Base-by-base conservation (phyloP, 805 yeast species). In the Yueomyces sinensis region DNA sequence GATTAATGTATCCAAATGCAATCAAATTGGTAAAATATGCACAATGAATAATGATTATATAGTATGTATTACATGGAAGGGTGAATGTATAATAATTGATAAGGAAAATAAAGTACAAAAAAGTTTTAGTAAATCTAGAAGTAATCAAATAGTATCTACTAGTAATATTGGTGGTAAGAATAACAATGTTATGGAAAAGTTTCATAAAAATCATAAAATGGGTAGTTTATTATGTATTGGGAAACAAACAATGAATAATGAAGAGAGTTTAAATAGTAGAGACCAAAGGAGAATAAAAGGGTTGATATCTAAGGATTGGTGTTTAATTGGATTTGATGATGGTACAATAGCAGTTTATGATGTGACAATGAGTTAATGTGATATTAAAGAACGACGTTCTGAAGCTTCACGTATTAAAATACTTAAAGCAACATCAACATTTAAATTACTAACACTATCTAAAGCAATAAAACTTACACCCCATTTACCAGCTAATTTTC, bases 391-490 rank as follows among this genome's bases (percentile, higher is more conserved):
- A 24, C 55, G 56, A 34, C 58, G 58, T 47, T 75, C 83, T 0
- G 72, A 63, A 22, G 74, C 58, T 42, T 78, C 86, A 38, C 81
- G 53, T 1, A 79, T 61, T 55, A 77, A 56, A 37, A 76, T 47
- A 3, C 77, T 66, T 32, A 79, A 39, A 1, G 72, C 62, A 36
- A 68, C 73, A 37, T 79, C 84, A 6, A 74, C 72, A 33, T 66
- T 66, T 6, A 57, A 56, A 41, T 68, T 66, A 29, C 56, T 54
- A 27, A 65, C 62, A 35, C 67, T 70, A 42, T 79, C 83, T n/a
- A 76, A 59, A 3, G 71, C 69, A 9, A 77, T 62, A 52, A 76
- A 81, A 0, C 82, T 75, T 43, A 78, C 68, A 2, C 67, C 63
- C 89, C 89, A 80, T 17, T 58, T 46, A 16, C 59, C 50, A 0